A percentile compares a stretch with the other conserved stretches of the same genome.
Evolutionary conservation across 441 rosid species (phyloP).

Genomic region (Mallotus japonicus): DNA sequence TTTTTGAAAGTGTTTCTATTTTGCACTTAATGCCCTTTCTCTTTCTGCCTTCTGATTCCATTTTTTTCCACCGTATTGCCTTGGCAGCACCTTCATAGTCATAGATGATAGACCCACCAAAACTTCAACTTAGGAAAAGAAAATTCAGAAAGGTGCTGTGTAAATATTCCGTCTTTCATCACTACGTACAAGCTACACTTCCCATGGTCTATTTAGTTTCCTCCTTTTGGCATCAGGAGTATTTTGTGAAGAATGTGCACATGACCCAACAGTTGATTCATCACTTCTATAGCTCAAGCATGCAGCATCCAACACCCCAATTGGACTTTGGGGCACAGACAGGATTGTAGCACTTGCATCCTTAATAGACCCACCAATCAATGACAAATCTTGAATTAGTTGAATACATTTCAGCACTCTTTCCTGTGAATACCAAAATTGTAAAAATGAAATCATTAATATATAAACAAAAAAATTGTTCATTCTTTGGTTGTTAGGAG

Average conservation of each 20-base stretch:
- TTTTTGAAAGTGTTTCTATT: background rate
- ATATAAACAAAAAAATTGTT: no score
- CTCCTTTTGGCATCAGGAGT: constrained; percentile 48
- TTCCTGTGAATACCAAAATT: constrained; percentile 40
- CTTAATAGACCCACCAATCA: constrained; percentile 31
- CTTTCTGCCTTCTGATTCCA: background rate
- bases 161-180: constrained; percentile 9
- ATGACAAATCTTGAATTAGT: constrained; percentile 35
- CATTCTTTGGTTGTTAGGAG: no score
- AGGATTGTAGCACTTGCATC: constrained; percentile 25
- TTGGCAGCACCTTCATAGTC: constrained; percentile 26
- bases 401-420: constrained; percentile 44
- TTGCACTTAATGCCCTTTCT: background rate
- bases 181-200: constrained; percentile 29
- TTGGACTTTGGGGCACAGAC: constrained; percentile 61
- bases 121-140: constrained; percentile 17
- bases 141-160: constrained; percentile 21
- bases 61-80: background rate
- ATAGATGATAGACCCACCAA: constrained; percentile 27
- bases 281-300: constrained; percentile 66
- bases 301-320: constrained; percentile 65
- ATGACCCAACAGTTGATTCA: constrained; percentile 42
- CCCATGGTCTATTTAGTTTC: constrained; percentile 40
- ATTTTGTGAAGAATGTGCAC: constrained; percentile 40
- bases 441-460: background rate